A percentile compares a stretch with the other conserved stretches of the same genome.
phyloP scores from a whole-genome alignment of 139 green algal species.

The Chlorella sp. region DNA sequence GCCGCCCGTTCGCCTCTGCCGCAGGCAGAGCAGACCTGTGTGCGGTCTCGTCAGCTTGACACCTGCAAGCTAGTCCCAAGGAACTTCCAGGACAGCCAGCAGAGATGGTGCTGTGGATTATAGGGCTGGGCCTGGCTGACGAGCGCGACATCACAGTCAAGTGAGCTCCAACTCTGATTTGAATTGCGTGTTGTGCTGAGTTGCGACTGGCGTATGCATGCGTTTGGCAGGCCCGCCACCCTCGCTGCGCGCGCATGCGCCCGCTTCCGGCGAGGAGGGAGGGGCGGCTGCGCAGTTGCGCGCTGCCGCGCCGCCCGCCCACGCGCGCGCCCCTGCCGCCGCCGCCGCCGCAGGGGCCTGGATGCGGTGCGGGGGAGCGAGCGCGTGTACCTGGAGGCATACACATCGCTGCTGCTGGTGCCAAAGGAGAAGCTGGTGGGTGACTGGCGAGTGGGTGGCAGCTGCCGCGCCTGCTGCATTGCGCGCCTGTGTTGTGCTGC shows the following conservation, averaged over 20 bases:
- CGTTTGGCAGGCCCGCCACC: no score
- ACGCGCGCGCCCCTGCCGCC: no score
- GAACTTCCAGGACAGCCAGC: no score
- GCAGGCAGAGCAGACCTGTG: neutral
- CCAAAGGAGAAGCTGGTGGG: constrained; percentile 79
- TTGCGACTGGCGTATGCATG: no score
- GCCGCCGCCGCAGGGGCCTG: constrained; percentile 87
- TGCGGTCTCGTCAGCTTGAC: neutral
- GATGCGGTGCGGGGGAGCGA: constrained; percentile 75
- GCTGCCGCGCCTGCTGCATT: no score
- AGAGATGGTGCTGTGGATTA: constrained; percentile 93
- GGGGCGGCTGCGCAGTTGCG: no score
- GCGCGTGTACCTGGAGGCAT: constrained; percentile 93
- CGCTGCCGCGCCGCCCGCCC: no score
- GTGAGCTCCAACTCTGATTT: constrained; percentile 32
- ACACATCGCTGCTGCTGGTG: constrained; percentile 96
- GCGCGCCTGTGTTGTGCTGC: no score
- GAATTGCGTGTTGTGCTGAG: no score
- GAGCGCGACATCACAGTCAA: constrained; percentile 95
- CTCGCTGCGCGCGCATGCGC: no score
- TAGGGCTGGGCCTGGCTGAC: constrained; percentile 93
- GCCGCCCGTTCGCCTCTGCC: neutral
- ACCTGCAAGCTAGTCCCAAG: neutral
- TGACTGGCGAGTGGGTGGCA: neutral
- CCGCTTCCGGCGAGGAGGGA: no score